Evolutionary conservation across 495 filamentous ascomycete genomes (phyloP).

Genomic region (Trichoderma gamsii): DNA sequence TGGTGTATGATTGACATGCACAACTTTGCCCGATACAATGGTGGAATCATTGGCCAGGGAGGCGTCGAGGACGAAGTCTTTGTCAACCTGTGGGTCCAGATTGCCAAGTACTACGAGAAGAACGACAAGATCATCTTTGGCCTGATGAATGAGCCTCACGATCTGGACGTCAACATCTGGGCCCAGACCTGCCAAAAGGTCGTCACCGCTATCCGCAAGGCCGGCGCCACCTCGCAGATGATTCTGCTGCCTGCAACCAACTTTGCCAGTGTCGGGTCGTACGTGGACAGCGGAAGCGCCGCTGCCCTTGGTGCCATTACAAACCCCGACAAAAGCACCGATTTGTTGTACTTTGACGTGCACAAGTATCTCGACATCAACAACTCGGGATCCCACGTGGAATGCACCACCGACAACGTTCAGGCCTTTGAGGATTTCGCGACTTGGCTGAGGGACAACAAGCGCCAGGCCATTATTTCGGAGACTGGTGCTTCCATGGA

Average conservation of each 20-base stretch:
- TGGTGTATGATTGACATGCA: conserved; percentile 53
- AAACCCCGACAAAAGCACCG: conserved; percentile 48
- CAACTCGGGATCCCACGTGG: conserved; percentile 45
- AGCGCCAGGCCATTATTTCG: conserved; percentile 45
- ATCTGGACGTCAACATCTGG: conserved; percentile 44
- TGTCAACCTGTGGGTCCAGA: conserved; percentile 47
- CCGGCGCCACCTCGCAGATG: conserved; percentile 52
- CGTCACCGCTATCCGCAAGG: conserved; percentile 52
- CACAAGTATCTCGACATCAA: conserved; percentile 52
- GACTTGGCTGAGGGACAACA: conserved; percentile 41
- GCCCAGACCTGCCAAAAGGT: conserved; percentile 48
- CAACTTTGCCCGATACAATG: conserved; percentile 54
- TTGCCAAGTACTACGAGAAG: conserved; percentile 49
- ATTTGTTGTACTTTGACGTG: conserved; percentile 51
- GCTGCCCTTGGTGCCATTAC: conserved; percentile 45
- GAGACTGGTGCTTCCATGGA: conserved; percentile 47
- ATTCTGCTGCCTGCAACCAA: conserved; percentile 43
- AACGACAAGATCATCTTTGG: conserved; percentile 50
- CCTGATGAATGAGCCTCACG: conserved; percentile 59
- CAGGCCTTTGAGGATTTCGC: conserved; percentile 43
- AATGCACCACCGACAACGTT: conserved; percentile 49
- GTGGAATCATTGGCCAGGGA: conserved; percentile 52
- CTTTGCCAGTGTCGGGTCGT: conserved; percentile 43
- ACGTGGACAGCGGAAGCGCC: conserved; percentile 38
- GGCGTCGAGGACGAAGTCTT: conserved; percentile 53